Percentiles rank a stretch among this genome's conserved stretches.
These are phyloP conservation scores for Colletotrichum noveboracense DNA, from an alignment of 2,329 filamentous ascomycete species.

Conservation along the genomic window DNA sequence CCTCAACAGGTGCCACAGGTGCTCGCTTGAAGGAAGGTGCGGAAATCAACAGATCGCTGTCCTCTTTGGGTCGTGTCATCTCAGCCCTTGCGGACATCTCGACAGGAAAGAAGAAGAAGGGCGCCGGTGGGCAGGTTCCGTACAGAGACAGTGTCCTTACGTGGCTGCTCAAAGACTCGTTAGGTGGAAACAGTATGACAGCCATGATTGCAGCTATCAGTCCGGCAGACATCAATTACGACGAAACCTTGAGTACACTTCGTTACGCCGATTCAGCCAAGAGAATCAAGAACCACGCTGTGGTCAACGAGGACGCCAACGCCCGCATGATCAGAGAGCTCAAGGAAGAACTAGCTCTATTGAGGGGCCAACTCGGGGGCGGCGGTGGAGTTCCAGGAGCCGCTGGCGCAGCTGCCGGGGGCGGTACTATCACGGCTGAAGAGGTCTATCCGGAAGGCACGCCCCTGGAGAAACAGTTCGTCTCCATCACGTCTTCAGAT, in stretches of 20 bases:
- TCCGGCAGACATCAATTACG: constrained; percentile 98
- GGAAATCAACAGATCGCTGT: constrained; percentile 96
- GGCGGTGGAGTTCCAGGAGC: constrained; percentile 47
- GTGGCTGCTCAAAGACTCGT: constrained; percentile 94
- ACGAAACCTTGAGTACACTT: constrained; percentile 94
- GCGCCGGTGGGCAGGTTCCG: constrained; percentile 77
- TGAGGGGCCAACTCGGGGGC: constrained; percentile 83
- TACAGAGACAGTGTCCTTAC: constrained; percentile 97
- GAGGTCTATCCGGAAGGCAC: constrained; percentile 92
- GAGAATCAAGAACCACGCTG: constrained; percentile 99
- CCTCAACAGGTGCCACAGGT: constrained; percentile 95
- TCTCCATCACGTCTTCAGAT: constrained; percentile 87
- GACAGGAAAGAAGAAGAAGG: constrained; percentile 82
- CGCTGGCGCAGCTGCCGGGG: constrained; percentile 45
- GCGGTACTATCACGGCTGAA: constrained; percentile 62
- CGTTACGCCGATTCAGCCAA: constrained; percentile 98
- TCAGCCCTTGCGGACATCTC: constrained; percentile 92
- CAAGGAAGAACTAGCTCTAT: constrained; percentile 88
- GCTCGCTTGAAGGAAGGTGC: constrained; percentile 96
- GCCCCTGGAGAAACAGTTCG: constrained; percentile 92
- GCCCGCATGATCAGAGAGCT: constrained; percentile 98
- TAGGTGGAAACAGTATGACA: constrained; percentile 98
- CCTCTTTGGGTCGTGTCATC: constrained; percentile 96
- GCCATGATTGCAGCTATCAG: constrained; percentile 99
- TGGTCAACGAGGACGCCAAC: constrained; percentile 98